phyloP scores from a whole-genome alignment of 345 rosid species.

The Eucalyptus sideroxylon region DNA sequence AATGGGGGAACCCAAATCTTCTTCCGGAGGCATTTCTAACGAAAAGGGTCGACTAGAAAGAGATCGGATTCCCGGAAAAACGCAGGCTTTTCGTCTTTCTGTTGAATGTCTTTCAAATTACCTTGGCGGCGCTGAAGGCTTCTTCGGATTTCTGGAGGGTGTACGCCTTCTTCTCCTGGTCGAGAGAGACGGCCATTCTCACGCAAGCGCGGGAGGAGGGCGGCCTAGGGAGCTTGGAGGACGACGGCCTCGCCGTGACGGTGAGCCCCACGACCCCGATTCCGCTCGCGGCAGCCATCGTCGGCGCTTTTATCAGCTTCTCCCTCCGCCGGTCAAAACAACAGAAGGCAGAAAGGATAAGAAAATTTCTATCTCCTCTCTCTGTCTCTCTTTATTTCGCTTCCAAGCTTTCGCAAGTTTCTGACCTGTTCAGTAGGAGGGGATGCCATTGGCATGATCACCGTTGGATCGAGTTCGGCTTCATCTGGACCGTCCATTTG shows the following conservation, averaged over 20 bases:
- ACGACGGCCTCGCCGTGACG: background rate
- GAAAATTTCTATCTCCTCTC: background rate
- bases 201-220: background rate
- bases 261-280: background rate
- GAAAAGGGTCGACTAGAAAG: background rate
- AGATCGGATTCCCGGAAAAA: background rate
- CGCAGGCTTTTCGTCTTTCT: background rate
- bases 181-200: constrained; percentile 37
- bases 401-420: background rate
- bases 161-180: constrained; percentile 8
- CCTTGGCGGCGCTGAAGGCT: constrained; percentile 83
- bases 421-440: background rate
- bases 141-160: constrained; percentile 70
- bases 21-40: background rate
- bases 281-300: background rate
- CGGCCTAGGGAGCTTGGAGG: background rate
- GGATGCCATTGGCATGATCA: background rate
- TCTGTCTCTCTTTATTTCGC: background rate
- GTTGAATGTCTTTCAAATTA: background rate
- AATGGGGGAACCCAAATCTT: background rate
- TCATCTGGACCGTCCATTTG: background rate
- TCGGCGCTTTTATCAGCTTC: background rate
- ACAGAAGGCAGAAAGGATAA: background rate
- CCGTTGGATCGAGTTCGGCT: background rate
- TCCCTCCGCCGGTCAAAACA: background rate